Evolutionary conservation across 352 stramenopile genomes (phyloP).

Genomic region (Phytophthora syringae): DNA sequence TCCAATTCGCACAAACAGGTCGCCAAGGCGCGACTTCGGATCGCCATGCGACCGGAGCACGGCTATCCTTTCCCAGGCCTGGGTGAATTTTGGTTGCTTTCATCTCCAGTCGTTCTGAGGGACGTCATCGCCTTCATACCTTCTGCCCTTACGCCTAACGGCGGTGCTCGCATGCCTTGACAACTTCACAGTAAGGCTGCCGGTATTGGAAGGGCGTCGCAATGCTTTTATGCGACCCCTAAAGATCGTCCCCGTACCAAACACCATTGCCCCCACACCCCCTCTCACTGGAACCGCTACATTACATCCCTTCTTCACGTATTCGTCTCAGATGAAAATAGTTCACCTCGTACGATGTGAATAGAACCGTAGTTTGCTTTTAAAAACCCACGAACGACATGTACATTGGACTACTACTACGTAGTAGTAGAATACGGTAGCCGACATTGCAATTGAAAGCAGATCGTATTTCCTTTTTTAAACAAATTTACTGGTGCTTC

Average conservation of each 20-base stretch:
- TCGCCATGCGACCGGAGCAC: too few relatives aligned
- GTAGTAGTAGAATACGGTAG: too few relatives aligned
- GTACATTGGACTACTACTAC: too few relatives aligned
- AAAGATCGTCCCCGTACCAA: too few relatives aligned
- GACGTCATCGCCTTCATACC: neutral
- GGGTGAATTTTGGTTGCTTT: constrained; percentile 5
- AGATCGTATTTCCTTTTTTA: constrained; percentile 24
- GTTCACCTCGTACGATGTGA: too few relatives aligned
- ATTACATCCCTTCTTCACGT: too few relatives aligned
- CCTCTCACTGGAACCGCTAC: too few relatives aligned
- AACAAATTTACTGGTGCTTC: constrained; percentile 42
- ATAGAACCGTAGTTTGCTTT: too few relatives aligned
- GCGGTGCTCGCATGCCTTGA: too few relatives aligned
- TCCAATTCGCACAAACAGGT: constrained; percentile 32
- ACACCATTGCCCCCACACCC: too few relatives aligned
- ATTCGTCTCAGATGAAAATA: neutral
- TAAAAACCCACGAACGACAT: too few relatives aligned
- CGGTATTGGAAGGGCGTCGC: neutral
- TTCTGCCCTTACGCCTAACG: neutral
- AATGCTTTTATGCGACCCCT: neutral
- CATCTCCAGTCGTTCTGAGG: neutral
- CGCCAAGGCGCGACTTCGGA: constrained; percentile 21
- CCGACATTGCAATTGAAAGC: constrained; percentile 10
- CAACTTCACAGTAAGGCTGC: too few relatives aligned
- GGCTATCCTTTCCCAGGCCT: constrained; percentile 5